Conservation (phyloP, 2,329 filamentous ascomycete genomes). For the Aspergillus chevalieri region DNA sequence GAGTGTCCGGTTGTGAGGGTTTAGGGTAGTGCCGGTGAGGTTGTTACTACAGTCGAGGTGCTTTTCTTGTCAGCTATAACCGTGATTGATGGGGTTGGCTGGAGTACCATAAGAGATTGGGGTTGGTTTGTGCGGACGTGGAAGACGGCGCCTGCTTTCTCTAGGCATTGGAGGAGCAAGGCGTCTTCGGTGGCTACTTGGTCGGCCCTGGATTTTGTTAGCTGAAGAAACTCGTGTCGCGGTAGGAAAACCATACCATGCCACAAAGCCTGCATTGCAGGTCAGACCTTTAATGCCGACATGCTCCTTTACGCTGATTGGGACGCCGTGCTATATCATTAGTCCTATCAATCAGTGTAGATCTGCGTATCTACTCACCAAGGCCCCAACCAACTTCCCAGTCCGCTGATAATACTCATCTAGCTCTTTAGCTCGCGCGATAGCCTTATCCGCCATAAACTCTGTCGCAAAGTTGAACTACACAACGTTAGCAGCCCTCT, state of each 20-base stretch:
- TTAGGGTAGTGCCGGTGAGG: slow-evolving; percentile 35
- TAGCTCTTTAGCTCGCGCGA: slow-evolving; percentile 26
- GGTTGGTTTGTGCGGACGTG: slow-evolving; percentile 41
- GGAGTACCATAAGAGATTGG: slow-evolving; percentile 34
- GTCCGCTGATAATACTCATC: slow-evolving; percentile 26
- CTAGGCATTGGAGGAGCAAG: slow-evolving; percentile 25
- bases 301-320: slow-evolving; percentile 56
- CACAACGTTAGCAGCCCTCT: background rate
- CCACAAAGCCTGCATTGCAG: slow-evolving; percentile 31
- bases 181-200: slow-evolving; percentile 32
- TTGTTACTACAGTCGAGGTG: slow-evolving; percentile 36
- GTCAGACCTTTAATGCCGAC: slow-evolving; percentile 51
- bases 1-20: slow-evolving; percentile 36
- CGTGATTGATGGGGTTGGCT: background rate
- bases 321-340: slow-evolving; percentile 43
- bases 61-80: slow-evolving; percentile 12
- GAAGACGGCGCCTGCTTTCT: slow-evolving; percentile 36
- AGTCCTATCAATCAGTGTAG: background rate
- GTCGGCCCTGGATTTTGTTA: slow-evolving; percentile 24
- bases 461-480: slow-evolving; percentile 35
- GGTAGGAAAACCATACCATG: slow-evolving; percentile 18
- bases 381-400: slow-evolving; percentile 44
- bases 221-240: background rate
- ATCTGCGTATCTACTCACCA: slow-evolving; percentile 20
- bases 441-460: slow-evolving; percentile 31